Evolutionary conservation across 495 filamentous ascomycete species (phyloP).

Genomic region (Penicillium tannophilum): DNA sequence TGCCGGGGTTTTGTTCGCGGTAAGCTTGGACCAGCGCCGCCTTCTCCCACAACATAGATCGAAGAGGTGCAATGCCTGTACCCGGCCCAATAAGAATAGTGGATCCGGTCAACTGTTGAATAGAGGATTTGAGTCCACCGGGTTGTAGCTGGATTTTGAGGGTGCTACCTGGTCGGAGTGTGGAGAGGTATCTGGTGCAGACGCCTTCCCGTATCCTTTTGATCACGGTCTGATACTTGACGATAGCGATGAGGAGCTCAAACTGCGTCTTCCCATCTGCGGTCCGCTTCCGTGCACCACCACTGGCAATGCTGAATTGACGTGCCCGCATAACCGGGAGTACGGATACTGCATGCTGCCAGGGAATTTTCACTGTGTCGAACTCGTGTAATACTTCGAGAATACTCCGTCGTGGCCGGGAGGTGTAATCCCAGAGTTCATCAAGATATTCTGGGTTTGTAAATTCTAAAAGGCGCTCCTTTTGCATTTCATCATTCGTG

Average conservation of each 20-base stretch:
- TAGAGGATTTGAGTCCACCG: constrained; percentile 56
- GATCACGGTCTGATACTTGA: constrained; percentile 88
- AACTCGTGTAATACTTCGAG: constrained; percentile 93
- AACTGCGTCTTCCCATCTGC: constrained; percentile 51
- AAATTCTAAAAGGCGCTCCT: constrained; percentile 82
- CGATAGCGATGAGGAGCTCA: constrained; percentile 84
- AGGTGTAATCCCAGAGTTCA: constrained; percentile 94
- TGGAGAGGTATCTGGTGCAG: constrained; percentile 82
- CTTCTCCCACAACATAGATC: constrained; percentile 75
- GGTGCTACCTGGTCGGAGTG: constrained; percentile 56
- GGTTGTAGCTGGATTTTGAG: constrained; percentile 61
- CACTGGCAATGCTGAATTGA: constrained; percentile 87
- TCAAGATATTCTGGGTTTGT: constrained; percentile 74
- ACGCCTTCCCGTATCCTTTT: constrained; percentile 84
- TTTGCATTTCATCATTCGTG: constrained; percentile 68
- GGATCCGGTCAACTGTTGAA: constrained; percentile 52
- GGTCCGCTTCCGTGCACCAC: constrained; percentile 53
- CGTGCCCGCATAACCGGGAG: constrained; percentile 76
- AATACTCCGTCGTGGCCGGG: constrained; percentile 86
- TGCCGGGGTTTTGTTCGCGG: constrained; percentile 34
- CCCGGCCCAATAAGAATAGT: constrained; percentile 84
- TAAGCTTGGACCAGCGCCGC: constrained; percentile 43
- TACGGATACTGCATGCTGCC: constrained; percentile 64
- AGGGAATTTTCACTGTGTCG: constrained; percentile 77
- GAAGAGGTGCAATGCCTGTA: constrained; percentile 88